phyloP scores from a whole-genome alignment of 208 protist genomes.

The Crithidia fasciculata region DNA sequence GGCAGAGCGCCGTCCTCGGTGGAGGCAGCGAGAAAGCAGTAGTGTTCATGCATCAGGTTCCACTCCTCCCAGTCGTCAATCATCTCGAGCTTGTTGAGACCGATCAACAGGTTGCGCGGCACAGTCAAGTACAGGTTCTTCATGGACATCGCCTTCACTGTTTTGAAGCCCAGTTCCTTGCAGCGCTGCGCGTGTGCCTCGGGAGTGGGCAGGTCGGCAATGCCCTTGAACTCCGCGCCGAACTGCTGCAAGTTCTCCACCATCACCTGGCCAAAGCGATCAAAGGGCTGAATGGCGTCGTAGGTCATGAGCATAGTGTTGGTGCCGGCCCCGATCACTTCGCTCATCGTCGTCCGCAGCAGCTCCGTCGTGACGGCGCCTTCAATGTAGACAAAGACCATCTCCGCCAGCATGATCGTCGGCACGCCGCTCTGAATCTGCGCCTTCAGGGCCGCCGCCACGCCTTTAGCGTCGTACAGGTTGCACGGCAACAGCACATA shows the following conservation, averaged over 20 bases:
- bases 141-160: slow-evolving; percentile 77
- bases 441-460: slow-evolving; percentile 52
- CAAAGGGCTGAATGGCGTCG: slow-evolving; percentile 86
- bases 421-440: slow-evolving; percentile 51
- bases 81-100: slow-evolving; percentile 87
- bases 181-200: slow-evolving; percentile 74
- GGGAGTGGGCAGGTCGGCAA: slow-evolving; percentile 72
- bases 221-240: slow-evolving; percentile 76
- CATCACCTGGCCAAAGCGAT: slow-evolving; percentile 91
- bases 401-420: slow-evolving; percentile 87
- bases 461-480: slow-evolving; percentile 56
- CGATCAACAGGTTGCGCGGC: slow-evolving; percentile 60
- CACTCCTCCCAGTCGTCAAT: slow-evolving; percentile 94
- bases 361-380: slow-evolving; percentile 66
- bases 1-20: slow-evolving; percentile 49
- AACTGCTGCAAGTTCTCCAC: slow-evolving; percentile 72
- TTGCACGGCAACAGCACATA: slow-evolving; percentile 72
- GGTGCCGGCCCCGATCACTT: slow-evolving; percentile 52
- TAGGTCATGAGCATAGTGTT: slow-evolving; percentile 77
- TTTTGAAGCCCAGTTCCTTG: slow-evolving; percentile 68
- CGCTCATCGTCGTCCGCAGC: slow-evolving; percentile 51
- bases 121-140: slow-evolving; percentile 79
- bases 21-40: slow-evolving; percentile 86
- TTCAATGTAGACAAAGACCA: slow-evolving; percentile 92
- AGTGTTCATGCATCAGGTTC: slow-evolving; percentile 93